A percentile compares a stretch with the other conserved stretches of the same genome.
Conservation (phyloP, 2,329 filamentous ascomycete genomes). For the Ceratocystis colombiana region DNA sequence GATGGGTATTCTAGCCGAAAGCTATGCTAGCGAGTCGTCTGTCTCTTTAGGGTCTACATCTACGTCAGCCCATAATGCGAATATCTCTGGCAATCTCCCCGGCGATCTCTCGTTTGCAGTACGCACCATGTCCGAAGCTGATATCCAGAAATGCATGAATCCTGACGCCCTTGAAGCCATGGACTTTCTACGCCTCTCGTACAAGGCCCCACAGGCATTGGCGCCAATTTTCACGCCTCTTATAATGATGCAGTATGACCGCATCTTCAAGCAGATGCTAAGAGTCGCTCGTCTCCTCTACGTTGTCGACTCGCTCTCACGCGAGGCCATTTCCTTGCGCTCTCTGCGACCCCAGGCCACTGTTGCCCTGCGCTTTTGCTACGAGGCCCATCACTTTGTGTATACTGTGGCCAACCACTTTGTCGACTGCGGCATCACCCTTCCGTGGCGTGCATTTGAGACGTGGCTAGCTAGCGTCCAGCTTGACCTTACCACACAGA, state of each 20-base stretch:
- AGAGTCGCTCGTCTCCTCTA: constrained; percentile 70
- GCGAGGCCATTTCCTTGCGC: constrained; percentile 41
- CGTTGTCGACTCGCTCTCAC: constrained; percentile 56
- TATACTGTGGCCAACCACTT: constrained; percentile 64
- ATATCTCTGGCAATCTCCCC: constrained; percentile 41
- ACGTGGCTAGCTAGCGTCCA: constrained; percentile 55
- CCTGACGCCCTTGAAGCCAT: constrained; percentile 73
- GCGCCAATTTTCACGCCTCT: constrained; percentile 60
- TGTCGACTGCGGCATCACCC: constrained; percentile 64
- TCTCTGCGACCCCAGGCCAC: constrained; percentile 33
- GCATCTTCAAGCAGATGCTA: constrained; percentile 69
- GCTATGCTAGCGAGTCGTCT: constrained; percentile 40
- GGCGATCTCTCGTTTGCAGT: constrained; percentile 74
- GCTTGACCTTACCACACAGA: constrained; percentile 39
- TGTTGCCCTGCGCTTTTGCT: constrained; percentile 46
- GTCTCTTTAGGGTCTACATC: background rate
- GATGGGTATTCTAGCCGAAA: constrained; percentile 74
- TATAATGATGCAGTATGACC: constrained; percentile 70
- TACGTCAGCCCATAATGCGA: constrained; percentile 26
- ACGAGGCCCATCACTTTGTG: constrained; percentile 73
- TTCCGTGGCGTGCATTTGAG: constrained; percentile 64
- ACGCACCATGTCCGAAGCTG: constrained; percentile 64
- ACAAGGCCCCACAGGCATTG: constrained; percentile 63
- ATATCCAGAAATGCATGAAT: constrained; percentile 75
- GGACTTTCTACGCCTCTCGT: constrained; percentile 85